These are phyloP conservation scores for Solanum hybrid DNA, from an alignment of 305 asterid genomes.

Conservation along the genomic window DNA sequence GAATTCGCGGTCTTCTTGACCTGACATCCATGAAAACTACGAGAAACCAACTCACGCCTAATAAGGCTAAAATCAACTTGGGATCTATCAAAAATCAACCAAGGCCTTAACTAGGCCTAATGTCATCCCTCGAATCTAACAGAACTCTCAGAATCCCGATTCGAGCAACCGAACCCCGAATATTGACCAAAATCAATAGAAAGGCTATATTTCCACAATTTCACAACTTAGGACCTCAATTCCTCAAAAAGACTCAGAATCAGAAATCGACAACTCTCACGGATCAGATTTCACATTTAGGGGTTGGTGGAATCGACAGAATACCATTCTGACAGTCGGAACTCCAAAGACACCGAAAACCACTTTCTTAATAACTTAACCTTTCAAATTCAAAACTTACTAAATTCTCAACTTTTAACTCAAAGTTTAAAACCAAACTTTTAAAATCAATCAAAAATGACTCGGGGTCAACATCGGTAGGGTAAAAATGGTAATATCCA, in stretches of 20 bases:
- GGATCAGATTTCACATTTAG: not conserved
- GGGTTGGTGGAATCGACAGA: not conserved
- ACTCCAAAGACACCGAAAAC: not conserved
- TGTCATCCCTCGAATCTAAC: not conserved
- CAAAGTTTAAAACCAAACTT: not conserved
- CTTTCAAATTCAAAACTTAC: not conserved
- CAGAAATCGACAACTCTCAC: not conserved
- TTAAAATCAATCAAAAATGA: not conserved
- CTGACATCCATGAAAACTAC: not conserved
- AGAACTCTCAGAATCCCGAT: not conserved
- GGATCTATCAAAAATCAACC: not conserved
- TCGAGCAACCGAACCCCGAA: not conserved
- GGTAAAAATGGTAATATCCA: not conserved
- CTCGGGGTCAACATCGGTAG: not conserved
- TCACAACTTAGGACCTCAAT: not conserved
- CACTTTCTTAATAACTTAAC: not conserved
- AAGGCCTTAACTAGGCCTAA: not conserved
- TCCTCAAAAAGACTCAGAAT: not conserved
- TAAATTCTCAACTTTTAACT: not conserved
- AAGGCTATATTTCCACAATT: not conserved
- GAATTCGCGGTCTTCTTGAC: not conserved
- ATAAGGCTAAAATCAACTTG: not conserved
- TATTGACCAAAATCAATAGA: not conserved
- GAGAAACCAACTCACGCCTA: not conserved
- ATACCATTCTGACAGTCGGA: not conserved